A percentile compares a stretch with the other conserved stretches of the same genome.
phyloP scores from a whole-genome alignment of 192 early-diverging fungal species.

The Oehlia diaphana region DNA sequence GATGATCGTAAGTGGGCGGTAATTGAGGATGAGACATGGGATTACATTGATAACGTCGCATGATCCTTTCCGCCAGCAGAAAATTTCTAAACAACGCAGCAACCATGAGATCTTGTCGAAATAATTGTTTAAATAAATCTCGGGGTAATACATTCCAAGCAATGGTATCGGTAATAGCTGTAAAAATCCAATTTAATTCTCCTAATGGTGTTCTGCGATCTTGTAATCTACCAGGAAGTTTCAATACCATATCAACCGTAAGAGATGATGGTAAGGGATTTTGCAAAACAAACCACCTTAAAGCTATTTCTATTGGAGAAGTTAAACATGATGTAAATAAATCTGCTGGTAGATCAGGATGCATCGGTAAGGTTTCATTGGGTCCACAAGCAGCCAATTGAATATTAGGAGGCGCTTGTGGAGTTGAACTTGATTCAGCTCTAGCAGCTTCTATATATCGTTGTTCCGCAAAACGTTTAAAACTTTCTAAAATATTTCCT shows the following conservation, averaged over 20 bases:
- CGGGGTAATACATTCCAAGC: conserved; percentile 92
- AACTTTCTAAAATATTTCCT: conserved; percentile 86
- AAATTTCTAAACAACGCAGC: conserved; percentile 95
- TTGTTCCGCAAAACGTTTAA: conserved; percentile 85
- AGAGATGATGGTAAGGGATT: conserved; percentile 76
- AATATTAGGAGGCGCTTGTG: conserved; percentile 58
- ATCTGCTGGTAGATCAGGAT: conserved; percentile 93
- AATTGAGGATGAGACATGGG: conserved; percentile 85
- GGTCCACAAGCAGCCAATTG: conserved; percentile 90
- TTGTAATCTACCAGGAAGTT: conserved; percentile 82
- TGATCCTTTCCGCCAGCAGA: conserved; percentile 91
- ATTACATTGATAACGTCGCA: conserved; percentile 92
- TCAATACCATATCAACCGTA: conserved; percentile 83
- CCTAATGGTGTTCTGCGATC: conserved; percentile 93
- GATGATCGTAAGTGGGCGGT: conserved; percentile 90
- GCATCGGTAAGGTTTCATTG: conserved; percentile 86
- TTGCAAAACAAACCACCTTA: conserved; percentile 88
- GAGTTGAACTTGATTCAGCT: conserved; percentile 45
- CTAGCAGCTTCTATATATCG: conserved; percentile 72
- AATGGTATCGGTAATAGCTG: conserved; percentile 97
- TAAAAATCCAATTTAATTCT: conserved; percentile 99
- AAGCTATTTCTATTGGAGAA: conserved; percentile 90
- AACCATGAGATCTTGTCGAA: conserved; percentile 92
- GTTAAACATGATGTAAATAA: conserved; percentile 96
- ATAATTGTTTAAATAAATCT: conserved; percentile 88